Evolutionary conservation across 306 rosid species (phyloP).

Genomic region (Amphicarpaea edgeworthii): DNA sequence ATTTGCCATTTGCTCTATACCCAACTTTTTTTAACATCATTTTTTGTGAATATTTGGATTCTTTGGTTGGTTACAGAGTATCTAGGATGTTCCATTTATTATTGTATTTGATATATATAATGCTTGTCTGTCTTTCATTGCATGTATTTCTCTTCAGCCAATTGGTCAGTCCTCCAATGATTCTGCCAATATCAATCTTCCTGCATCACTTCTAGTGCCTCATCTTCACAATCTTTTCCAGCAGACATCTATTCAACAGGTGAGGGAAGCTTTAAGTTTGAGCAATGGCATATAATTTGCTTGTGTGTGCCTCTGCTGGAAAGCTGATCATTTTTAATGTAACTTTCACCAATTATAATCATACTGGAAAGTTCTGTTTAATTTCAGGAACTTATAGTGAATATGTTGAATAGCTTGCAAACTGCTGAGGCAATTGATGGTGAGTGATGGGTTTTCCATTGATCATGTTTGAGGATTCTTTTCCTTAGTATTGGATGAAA

Average conservation of each 20-base stretch:
- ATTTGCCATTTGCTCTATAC: slow-evolving; percentile 19
- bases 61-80: slow-evolving; percentile 16
- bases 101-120: slow-evolving; percentile 26
- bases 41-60: slow-evolving; percentile 40
- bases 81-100: slow-evolving; percentile 33
- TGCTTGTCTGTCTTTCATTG: slow-evolving; percentile 37
- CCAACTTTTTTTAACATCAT: slow-evolving; percentile 3
- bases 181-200: slow-evolving; percentile 58
- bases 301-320: slow-evolving; percentile 26
- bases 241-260: slow-evolving; percentile 97
- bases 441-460: slow-evolving; percentile 58
- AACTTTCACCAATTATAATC: slow-evolving; percentile 38
- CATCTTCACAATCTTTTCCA: slow-evolving; percentile 91
- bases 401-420: slow-evolving; percentile 78
- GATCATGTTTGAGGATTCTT: slow-evolving; percentile 26
- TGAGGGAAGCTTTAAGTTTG: slow-evolving; percentile 46
- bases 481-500: slow-evolving; percentile 26
- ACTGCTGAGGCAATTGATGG: slow-evolving; percentile 75
- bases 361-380: slow-evolving; percentile 44
- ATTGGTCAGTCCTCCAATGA: slow-evolving; percentile 67
- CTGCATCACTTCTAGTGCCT: slow-evolving; percentile 79
- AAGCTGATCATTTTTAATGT: slow-evolving; percentile 26
- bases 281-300: slow-evolving; percentile 37
- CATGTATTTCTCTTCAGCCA: slow-evolving; percentile 61
- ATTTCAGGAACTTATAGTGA: slow-evolving; percentile 86